Evolutionary conservation across 345 rosid species (phyloP).

Genomic region (Acer saccharum): DNA sequence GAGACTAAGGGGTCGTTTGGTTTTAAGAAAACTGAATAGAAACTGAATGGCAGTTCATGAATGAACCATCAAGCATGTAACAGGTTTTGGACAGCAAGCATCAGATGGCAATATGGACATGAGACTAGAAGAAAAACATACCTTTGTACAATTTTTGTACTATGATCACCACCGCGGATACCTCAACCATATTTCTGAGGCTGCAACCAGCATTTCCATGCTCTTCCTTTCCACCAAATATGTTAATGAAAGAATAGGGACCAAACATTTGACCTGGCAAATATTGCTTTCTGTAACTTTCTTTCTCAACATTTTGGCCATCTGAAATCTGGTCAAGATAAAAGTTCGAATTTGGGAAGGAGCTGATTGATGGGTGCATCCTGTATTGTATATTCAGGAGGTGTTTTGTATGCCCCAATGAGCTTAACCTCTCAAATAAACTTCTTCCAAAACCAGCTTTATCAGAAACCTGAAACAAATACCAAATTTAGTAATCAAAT

Average conservation of each 20-base stretch:
- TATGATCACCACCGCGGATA: constrained; percentile 31
- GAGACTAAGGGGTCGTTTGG: too few species aligned
- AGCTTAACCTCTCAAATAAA: constrained; percentile 59
- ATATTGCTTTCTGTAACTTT: constrained; percentile 28
- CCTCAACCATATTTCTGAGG: constrained; percentile 45
- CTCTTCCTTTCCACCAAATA: constrained; percentile 40
- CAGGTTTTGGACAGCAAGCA: not conserved
- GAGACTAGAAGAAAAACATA: constrained; percentile 8
- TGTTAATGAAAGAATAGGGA: constrained; percentile 50
- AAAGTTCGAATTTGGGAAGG: constrained; percentile 53
- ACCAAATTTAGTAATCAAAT: not conserved
- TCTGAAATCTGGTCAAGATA: constrained; percentile 47
- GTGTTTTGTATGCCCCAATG: constrained; percentile 46
- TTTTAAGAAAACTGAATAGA: too few species aligned
- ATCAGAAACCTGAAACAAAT: constrained; percentile 32
- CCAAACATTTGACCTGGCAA: constrained; percentile 49
- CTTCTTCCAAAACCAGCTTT: constrained; percentile 58
- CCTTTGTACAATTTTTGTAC: constrained; percentile 39
- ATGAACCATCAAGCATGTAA: too few species aligned
- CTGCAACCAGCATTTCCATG: constrained; percentile 19
- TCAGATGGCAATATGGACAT: not conserved
- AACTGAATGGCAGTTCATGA: too few species aligned
- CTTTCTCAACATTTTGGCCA: constrained; percentile 39
- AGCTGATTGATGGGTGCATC: constrained; percentile 78
- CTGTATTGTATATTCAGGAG: constrained; percentile 62